Percentiles rank a stretch among this genome's conserved stretches.
Conservation (phyloP, 2,329 filamentous ascomycete genomes). For the Colletotrichum endophyticum region DNA sequence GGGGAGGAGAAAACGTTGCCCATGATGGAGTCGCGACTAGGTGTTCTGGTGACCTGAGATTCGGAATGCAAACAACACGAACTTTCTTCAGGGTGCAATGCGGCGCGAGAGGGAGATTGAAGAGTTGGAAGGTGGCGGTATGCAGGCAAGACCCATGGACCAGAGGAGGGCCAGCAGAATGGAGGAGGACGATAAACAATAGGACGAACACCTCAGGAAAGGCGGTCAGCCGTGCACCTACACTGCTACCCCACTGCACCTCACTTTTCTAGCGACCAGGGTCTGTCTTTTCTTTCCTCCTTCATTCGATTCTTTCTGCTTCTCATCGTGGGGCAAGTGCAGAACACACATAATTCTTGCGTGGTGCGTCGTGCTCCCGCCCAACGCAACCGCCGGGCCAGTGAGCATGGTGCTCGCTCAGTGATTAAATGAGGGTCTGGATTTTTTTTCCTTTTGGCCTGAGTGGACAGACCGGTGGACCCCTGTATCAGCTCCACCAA, state of each 20-base stretch:
- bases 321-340: slow-evolving; percentile 5
- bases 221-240: not conserved
- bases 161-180: not conserved
- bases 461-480: slow-evolving; percentile 6
- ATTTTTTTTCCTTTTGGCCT: not conserved
- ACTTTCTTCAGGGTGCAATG: not conserved
- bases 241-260: not conserved
- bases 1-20: slow-evolving; percentile 44
- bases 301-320: not conserved
- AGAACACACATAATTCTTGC: not conserved
- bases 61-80: not conserved
- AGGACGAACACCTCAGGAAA: not conserved
- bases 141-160: slow-evolving; percentile 20
- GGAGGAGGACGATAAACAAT: not conserved
- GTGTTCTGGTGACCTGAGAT: not conserved
- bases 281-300: not conserved
- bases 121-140: not conserved
- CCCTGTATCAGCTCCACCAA: not conserved
- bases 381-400: not conserved
- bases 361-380: not conserved
- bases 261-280: not conserved
- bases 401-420: slow-evolving; percentile 12
- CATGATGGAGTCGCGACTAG: slow-evolving; percentile 27
- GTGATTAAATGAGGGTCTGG: slow-evolving; percentile 18
- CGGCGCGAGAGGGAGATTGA: not conserved